Conservation (phyloP, 768 basidiomycete species). For the Hericium coralloides region DNA sequence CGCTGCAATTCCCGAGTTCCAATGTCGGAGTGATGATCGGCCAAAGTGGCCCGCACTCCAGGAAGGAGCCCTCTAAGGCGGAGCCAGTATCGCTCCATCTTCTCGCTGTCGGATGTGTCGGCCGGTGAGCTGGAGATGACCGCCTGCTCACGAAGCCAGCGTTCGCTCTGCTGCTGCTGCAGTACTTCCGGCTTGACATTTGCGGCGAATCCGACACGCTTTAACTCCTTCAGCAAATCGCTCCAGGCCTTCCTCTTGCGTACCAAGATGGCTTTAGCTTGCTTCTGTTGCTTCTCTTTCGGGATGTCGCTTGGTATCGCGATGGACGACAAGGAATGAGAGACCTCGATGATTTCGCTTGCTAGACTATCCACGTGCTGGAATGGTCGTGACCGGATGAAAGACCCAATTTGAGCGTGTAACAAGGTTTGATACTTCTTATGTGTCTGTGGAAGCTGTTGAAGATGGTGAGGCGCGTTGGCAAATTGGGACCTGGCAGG, state of each 20-base stretch:
- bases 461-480: constrained; percentile 29
- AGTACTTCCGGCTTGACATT: constrained; percentile 67
- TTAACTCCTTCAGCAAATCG: constrained; percentile 84
- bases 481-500: neutral
- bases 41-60: constrained; percentile 48
- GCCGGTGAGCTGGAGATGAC: constrained; percentile 19
- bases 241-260: constrained; percentile 88
- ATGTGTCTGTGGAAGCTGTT: constrained; percentile 42
- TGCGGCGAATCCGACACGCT: constrained; percentile 63
- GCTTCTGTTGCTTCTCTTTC: constrained; percentile 48
- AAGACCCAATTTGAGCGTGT: constrained; percentile 29
- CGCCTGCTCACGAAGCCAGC: constrained; percentile 63
- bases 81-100: constrained; percentile 54
- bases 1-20: constrained; percentile 82
- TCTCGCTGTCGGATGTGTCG: constrained; percentile 19
- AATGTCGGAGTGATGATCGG: constrained; percentile 72
- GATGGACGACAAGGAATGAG: constrained; percentile 44
- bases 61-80: constrained; percentile 60
- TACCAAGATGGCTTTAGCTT: constrained; percentile 61
- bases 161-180: constrained; percentile 39
- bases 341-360: constrained; percentile 52
- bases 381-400: constrained; percentile 32
- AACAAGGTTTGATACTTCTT: constrained; percentile 40
- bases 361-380: constrained; percentile 46
- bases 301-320: constrained; percentile 32